Evolutionary conservation across 306 rosid genomes (phyloP).

Genomic region (Fagus crenata): DNA sequence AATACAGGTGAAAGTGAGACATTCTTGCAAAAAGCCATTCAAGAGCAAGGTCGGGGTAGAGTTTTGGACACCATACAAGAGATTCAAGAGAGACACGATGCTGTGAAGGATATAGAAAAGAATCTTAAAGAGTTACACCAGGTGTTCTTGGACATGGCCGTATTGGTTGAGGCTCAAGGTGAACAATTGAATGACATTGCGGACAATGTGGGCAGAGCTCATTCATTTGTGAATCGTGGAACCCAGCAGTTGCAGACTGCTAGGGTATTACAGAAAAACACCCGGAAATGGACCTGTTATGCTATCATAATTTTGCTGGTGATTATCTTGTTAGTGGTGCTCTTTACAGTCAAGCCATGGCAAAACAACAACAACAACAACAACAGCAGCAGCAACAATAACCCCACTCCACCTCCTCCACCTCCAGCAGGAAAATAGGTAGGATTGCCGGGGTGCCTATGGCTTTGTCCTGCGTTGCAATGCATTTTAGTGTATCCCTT

Average conservation of each 20-base stretch:
- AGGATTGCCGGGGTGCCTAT: too few species aligned
- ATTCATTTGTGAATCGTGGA: constrained; percentile 58
- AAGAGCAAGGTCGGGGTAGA: constrained; percentile 73
- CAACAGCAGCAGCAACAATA: too few species aligned
- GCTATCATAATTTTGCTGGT: constrained; percentile 54
- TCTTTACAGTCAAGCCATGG: constrained; percentile 25
- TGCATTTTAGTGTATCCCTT: too few species aligned
- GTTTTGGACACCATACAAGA: constrained; percentile 71
- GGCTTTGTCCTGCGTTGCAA: not conserved
- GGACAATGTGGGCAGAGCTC: constrained; percentile 65
- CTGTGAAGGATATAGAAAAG: constrained; percentile 75
- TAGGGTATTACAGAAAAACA: constrained; percentile 53
- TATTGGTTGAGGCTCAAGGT: constrained; percentile 74
- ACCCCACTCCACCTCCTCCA: too few species aligned
- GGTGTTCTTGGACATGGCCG: constrained; percentile 89
- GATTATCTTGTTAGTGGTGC: constrained; percentile 47
- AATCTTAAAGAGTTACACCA: constrained; percentile 78
- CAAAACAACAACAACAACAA: too few species aligned
- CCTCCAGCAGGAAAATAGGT: too few species aligned
- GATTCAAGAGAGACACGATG: constrained; percentile 82
- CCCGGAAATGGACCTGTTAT: constrained; percentile 56
- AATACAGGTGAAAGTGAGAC: constrained; percentile 80
- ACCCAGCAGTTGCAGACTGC: constrained; percentile 54
- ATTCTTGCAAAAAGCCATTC: constrained; percentile 75
- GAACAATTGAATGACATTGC: constrained; percentile 78